Evolutionary conservation across 1,284 basidiomycete genomes (phyloP).

Genomic region (Malassezia sympodialis): DNA sequence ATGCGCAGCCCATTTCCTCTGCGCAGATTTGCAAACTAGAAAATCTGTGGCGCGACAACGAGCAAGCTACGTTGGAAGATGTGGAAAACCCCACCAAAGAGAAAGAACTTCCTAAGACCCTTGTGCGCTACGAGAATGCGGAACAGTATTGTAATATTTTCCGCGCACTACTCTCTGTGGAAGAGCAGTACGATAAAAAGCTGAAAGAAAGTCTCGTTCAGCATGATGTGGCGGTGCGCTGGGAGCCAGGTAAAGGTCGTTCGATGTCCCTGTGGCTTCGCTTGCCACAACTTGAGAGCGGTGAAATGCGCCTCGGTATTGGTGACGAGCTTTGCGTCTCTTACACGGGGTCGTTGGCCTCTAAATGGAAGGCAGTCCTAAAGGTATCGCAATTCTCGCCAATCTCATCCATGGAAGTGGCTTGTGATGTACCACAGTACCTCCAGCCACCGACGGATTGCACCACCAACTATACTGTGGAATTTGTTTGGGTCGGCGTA

Average conservation of each 20-base stretch:
- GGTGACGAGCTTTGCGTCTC: conserved; percentile 83
- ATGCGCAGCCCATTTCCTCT: conserved; percentile 90
- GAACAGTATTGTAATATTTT: conserved; percentile 99
- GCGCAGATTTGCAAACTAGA: conserved; percentile 93
- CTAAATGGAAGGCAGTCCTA: conserved; percentile 81
- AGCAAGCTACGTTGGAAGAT: conserved; percentile 85
- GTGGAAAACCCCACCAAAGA: conserved; percentile 70
- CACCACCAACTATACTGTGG: conserved; percentile 57
- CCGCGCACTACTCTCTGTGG: conserved; percentile 95
- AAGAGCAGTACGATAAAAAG: conserved; percentile 96
- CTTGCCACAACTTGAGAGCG: conserved; percentile 91
- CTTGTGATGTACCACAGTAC: conserved; percentile 74
- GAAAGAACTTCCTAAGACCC: conserved; percentile 73
- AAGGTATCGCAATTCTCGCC: conserved; percentile 57
- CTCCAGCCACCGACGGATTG: conserved; percentile 92
- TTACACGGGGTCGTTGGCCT: conserved; percentile 73
- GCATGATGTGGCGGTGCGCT: conserved; percentile 85
- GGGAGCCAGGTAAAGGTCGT: conserved; percentile 72
- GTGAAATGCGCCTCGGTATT: conserved; percentile 89
- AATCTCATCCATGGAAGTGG: conserved; percentile 98
- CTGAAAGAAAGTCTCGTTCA: conserved; percentile 98
- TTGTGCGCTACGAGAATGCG: conserved; percentile 84
- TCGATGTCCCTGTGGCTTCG: conserved; percentile 94
- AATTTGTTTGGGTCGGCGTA: conserved; percentile 99
- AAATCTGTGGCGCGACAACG: conserved; percentile 95